Percentiles rank a stretch among this genome's conserved stretches.
Conservation (phyloP, 176 grass and related monocot species). For the Ampelocalamus luodianensis region DNA sequence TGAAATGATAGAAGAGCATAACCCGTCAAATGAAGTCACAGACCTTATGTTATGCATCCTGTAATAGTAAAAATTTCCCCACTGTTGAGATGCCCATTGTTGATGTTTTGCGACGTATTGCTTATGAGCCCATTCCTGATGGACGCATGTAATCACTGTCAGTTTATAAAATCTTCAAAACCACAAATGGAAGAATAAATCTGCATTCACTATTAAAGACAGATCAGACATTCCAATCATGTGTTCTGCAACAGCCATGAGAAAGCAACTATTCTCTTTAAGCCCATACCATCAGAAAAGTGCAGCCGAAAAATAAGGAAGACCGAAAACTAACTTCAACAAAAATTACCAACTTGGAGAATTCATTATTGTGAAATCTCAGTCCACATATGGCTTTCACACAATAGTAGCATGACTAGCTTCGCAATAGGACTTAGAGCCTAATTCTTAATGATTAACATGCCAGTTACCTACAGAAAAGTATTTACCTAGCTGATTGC, state of each 20-base stretch:
- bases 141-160: background rate
- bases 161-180: background rate
- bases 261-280: constrained; percentile 13
- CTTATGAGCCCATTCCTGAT: constrained; percentile 92
- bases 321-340: background rate
- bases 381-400: constrained; percentile 12
- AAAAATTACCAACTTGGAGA: background rate
- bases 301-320: background rate
- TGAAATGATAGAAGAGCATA: constrained; percentile 26
- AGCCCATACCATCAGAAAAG: background rate
- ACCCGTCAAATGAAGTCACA: constrained; percentile 15
- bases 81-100: constrained; percentile 97
- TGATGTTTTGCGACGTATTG: constrained; percentile 97
- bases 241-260: background rate
- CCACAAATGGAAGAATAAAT: constrained; percentile 4
- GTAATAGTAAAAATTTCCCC: constrained; percentile 99
- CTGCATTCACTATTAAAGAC: constrained; percentile 3
- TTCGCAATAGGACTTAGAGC: background rate
- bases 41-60: constrained; percentile 96
- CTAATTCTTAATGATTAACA: constrained; percentile 6
- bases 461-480: constrained; percentile 12
- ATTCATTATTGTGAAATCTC: constrained; percentile 11
- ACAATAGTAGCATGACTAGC: background rate
- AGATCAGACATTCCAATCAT: background rate
- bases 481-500: constrained; percentile 11